Percentiles rank a stretch among this genome's conserved stretches.
Evolutionary conservation across 2,329 filamentous ascomycete species (phyloP).

Genomic region (Penicillium rolfsii): DNA sequence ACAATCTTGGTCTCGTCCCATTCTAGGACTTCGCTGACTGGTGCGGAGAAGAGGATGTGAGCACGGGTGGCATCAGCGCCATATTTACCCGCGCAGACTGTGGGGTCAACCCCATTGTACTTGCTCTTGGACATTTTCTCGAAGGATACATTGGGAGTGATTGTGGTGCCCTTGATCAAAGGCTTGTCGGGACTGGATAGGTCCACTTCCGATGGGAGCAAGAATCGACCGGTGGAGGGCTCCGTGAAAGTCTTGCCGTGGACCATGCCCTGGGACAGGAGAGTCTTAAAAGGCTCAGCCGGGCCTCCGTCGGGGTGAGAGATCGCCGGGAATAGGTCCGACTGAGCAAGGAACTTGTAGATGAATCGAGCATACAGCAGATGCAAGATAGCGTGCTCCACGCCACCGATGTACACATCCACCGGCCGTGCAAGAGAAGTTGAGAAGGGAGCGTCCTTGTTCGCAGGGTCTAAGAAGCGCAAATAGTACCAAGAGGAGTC

Average conservation of each 20-base stretch:
- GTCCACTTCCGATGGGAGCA: conserved; percentile 76
- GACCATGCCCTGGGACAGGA: conserved; percentile 91
- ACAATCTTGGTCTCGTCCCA: conserved; percentile 85
- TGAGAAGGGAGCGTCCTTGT: conserved; percentile 64
- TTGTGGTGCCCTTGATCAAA: conserved; percentile 64
- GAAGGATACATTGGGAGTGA: conserved; percentile 65
- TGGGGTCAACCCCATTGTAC: conserved; percentile 86
- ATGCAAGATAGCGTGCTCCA: conserved; percentile 89
- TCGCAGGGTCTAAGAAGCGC: conserved; percentile 74
- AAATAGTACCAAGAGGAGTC: conserved; percentile 95
- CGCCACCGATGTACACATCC: conserved; percentile 84
- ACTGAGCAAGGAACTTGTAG: conserved; percentile 76
- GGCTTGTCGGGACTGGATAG: conserved; percentile 60
- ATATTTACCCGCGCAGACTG: conserved; percentile 69
- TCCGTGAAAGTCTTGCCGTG: conserved; percentile 83
- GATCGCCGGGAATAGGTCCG: conserved; percentile 43
- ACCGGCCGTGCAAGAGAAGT: conserved; percentile 67
- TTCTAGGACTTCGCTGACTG: conserved; percentile 79
- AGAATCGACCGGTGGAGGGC: conserved; percentile 72
- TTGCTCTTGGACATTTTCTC: conserved; percentile 98
- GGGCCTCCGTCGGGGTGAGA: conserved; percentile 42
- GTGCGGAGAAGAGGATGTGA: conserved; percentile 87
- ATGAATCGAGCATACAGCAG: conserved; percentile 88
- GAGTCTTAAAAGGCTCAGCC: conserved; percentile 77
- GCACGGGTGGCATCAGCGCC: conserved; percentile 83